Evolutionary conservation across 164 flowering plant genomes (phyloP), one percentile per base, ranked within the genome.

Genomic region (Houttuynia cordata): DNA sequence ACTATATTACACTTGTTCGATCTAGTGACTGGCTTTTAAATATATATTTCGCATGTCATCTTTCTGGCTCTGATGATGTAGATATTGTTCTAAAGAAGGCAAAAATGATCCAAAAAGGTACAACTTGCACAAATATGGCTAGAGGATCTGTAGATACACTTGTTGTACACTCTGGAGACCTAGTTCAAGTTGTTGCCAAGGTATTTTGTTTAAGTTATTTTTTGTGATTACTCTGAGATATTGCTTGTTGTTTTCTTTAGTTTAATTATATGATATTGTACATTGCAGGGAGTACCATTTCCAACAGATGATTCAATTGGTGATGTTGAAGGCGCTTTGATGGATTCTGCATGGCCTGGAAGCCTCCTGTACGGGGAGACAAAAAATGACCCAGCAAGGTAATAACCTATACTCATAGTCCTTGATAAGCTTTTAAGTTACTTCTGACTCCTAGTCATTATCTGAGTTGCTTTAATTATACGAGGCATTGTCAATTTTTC

Each of bases 121-220:
- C 66, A 58, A 65, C 51, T 30, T 60, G 58, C 20, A 60, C 77
- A 12, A 86, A 79, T 65, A 70, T 81, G 17, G 70, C 58, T 17
- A 64, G 60, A 60, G 85, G 80, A 24, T 23, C 83, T 24, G 61
- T 86, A 57, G 89, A 80, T 47, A 85, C 91, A 23, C 81, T 89
- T 56, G 76, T 86, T 23, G 67, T 89, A 56, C 75, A 65, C 8
- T 71, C 91, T 4, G 70, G 62, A 21, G 89, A 89, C 68, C 81
- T 89, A 53, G 96, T 86, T 66, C 94, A 89, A 81, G 81, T 89
- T 39, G 81, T 85, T 71, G 86, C 83, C 7, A 82, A 79, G 96
- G 96, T 71, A 67, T 37, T 8, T 13, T 17, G 12, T 42, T 22
- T 19, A 23, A 13, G 5, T 1, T n/a, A n/a, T n/a, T n/a, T 39